These are phyloP conservation scores for Fraxinus platypoda DNA, from an alignment of 305 asterid species.

Conservation along the genomic window DNA sequence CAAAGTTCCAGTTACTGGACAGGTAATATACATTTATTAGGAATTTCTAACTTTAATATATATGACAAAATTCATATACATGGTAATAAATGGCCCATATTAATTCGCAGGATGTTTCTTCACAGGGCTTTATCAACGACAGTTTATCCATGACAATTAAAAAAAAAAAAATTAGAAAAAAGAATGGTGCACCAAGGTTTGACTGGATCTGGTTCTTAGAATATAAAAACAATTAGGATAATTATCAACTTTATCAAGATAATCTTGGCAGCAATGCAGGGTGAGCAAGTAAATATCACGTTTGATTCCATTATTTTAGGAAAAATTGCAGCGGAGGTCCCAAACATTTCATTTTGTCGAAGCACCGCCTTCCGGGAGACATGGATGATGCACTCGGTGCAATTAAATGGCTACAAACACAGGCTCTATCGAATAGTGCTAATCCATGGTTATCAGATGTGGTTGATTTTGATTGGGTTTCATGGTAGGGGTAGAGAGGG, in stretches of 20 bases:
- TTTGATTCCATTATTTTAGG: neutral
- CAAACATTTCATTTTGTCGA: too few species aligned
- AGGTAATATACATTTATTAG: conserved; percentile 22
- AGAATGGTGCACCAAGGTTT: neutral
- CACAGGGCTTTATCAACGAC: conserved; percentile 1
- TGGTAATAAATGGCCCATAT: neutral
- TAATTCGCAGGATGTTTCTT: conserved; percentile 11
- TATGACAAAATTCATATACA: conserved; percentile 7
- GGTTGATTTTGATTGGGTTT: too few species aligned
- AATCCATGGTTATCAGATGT: too few species aligned
- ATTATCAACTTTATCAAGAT: neutral
- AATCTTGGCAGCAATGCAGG: neutral
- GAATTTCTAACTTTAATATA: conserved; percentile 8
- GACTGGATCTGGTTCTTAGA: conserved; percentile 23
- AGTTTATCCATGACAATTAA: neutral
- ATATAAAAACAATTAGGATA: neutral
- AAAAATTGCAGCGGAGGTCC: too few species aligned
- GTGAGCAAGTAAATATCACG: neutral
- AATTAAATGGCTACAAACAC: too few species aligned
- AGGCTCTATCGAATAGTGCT: too few species aligned
- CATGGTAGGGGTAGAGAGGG: too few species aligned
- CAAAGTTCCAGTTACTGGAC: conserved; percentile 20
- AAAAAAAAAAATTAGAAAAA: neutral
- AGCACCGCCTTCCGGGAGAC: too few species aligned
- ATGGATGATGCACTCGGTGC: too few species aligned